Base-by-base conservation (phyloP, 441 rosid genomes). In the Lepidium campestre region DNA sequence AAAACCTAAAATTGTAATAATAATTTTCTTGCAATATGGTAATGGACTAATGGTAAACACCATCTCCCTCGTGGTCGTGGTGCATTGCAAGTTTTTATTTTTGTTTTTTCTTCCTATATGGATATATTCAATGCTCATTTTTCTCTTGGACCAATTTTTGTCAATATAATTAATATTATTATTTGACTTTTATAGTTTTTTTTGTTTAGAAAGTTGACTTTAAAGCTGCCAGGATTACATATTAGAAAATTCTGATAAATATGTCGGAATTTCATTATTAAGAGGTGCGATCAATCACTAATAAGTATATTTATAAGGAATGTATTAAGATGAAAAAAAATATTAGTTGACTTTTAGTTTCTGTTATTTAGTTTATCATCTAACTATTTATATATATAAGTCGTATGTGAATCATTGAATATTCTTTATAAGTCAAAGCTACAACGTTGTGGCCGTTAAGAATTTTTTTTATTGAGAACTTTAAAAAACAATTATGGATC, bases 41-140 rank as follows among this genome's bases (percentile, higher is more conserved):
- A 29, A 66, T 65, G 72, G 66, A 42, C n/a, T n/a, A n/a, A n/a
- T n/a, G n/a, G n/a, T n/a, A n/a, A 61, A 66, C 67, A 65, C 50
- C 45, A 72, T 59, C 67, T 72, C 72, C 72, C 67, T 72, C 67
- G 76, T 72, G 76, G 67, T 44, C 39, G 55, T 72, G 60, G 57
- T 66, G 53, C 76, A 72, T 42, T 66, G 59, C 62, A 52, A 42
- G 12, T 72, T 72, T 35, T 35, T 67, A 23, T 14, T 22, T 72
- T 65, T 50, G 15, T 34, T 58, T 58, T 49, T 50, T 50, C 52
- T 22, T 65, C 57, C 47, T 42, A n/a, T 14, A 40, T 14, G 37
- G 58, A 56, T 50, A 56, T 50, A 34, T 44, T 50, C 35, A 36
- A 72, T 53, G 29, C 42, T 65, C 66, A 58, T 65, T 65, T 15